Evolutionary conservation across 2,329 filamentous ascomycete genomes (phyloP).

Genomic region (Venturia nashicola): DNA sequence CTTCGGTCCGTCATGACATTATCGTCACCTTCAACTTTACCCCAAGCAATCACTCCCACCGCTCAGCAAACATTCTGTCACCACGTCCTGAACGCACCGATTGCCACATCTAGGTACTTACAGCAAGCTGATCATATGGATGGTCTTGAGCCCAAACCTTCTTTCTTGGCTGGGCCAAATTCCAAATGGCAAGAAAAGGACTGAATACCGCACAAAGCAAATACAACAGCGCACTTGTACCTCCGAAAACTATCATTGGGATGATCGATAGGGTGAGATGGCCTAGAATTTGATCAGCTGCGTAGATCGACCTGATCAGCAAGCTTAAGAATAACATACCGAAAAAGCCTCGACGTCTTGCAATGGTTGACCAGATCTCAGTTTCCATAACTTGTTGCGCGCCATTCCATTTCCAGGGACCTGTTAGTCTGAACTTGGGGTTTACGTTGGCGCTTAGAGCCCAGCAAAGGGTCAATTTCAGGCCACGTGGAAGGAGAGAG

Average conservation of each 20-base stretch:
- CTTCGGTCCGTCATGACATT: not conserved
- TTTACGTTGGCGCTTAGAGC: slow-evolving; percentile 6
- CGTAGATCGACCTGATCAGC: not conserved
- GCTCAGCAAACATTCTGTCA: too few relatives aligned
- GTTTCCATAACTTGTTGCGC: slow-evolving; percentile 5
- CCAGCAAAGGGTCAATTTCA: not conserved
- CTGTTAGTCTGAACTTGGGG: slow-evolving; percentile 1
- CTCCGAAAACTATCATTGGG: slow-evolving; percentile 1
- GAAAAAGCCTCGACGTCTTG: not conserved
- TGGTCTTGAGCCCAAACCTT: not conserved
- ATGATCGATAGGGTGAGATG: slow-evolving; percentile 3
- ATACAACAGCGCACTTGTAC: not conserved
- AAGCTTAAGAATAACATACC: not conserved
- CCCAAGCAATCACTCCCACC: too few relatives aligned
- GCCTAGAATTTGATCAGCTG: not conserved
- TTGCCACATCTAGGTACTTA: not conserved
- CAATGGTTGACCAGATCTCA: slow-evolving; percentile 4
- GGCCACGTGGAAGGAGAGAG: not conserved
- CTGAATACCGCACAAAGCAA: not conserved
- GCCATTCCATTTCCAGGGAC: slow-evolving; percentile 4
- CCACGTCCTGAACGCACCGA: not conserved
- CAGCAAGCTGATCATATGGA: not conserved
- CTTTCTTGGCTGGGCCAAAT: not conserved
- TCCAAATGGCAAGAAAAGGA: not conserved
- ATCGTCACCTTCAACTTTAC: not conserved